Evolutionary conservation across 768 basidiomycete genomes (phyloP).

Genomic region (Pisolithus albus): DNA sequence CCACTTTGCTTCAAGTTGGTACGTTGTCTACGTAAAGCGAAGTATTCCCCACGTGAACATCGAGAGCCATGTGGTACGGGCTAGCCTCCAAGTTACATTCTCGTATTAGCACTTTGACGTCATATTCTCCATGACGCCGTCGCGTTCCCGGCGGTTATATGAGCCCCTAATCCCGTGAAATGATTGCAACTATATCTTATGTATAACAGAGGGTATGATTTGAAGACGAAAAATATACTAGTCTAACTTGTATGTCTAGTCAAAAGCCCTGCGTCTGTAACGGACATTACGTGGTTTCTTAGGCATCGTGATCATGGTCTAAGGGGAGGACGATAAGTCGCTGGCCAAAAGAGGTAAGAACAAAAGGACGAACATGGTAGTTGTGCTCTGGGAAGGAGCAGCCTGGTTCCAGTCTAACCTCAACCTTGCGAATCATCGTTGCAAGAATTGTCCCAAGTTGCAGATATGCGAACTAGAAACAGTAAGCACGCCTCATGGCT

Average conservation of each 20-base stretch:
- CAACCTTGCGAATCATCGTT: slow-evolving; percentile 69
- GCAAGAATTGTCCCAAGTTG: slow-evolving; percentile 83
- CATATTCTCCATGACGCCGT: no score
- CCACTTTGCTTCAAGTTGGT: no score
- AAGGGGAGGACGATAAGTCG: slow-evolving; percentile 6
- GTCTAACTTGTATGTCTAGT: slow-evolving; percentile 19
- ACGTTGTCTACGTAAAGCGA: no score
- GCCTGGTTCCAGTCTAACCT: slow-evolving; percentile 57
- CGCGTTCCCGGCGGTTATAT: no score
- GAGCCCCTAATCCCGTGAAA: no score
- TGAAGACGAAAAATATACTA: slow-evolving; percentile 4
- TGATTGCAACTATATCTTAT: no score
- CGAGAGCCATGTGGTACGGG: no score
- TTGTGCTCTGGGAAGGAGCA: slow-evolving; percentile 68
- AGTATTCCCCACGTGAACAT: no score
- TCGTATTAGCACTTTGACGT: no score
- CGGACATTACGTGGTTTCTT: slow-evolving; percentile 57
- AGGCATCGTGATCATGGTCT: slow-evolving; percentile 96
- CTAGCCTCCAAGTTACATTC: no score
- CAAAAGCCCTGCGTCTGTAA: slow-evolving; percentile 60
- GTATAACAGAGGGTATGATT: slow-evolving; percentile 4
- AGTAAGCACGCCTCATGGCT: slow-evolving; percentile 1
- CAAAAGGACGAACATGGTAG: slow-evolving; percentile 65
- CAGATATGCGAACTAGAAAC: slow-evolving; percentile 78
- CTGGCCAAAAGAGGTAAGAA: not conserved